Conservation (phyloP, 2,329 filamentous ascomycete genomes). For the Drechslerella stenobrocha region DNA sequence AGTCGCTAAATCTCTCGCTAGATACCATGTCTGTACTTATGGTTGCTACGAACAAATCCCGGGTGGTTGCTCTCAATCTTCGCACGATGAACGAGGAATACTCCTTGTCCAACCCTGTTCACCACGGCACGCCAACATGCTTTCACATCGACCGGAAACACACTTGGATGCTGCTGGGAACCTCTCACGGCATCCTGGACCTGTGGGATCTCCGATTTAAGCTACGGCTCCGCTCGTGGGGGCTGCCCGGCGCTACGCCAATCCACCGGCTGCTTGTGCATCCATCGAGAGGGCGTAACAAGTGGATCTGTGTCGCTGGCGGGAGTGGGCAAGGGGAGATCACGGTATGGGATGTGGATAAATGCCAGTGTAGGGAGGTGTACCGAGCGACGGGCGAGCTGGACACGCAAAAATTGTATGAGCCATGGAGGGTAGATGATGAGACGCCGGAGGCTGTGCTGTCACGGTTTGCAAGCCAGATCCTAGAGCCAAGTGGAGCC, state of each 20-base stretch:
- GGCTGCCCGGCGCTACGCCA: constrained; percentile 75
- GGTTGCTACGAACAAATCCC: constrained; percentile 81
- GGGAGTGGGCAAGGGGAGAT: constrained; percentile 86
- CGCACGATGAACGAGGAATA: constrained; percentile 82
- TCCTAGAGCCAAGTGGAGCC: constrained; percentile 64
- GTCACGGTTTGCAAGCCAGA: constrained; percentile 68
- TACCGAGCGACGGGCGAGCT: constrained; percentile 67
- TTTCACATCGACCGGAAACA: constrained; percentile 84
- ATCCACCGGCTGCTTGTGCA: constrained; percentile 80
- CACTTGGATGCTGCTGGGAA: constrained; percentile 89
- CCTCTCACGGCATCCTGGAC: constrained; percentile 87
- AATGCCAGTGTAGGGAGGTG: constrained; percentile 82
- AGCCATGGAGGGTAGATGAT: constrained; percentile 86
- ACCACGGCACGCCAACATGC: constrained; percentile 87
- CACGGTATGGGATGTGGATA: constrained; percentile 94
- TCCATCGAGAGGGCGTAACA: constrained; percentile 74
- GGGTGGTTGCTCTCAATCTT: constrained; percentile 81
- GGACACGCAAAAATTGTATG: constrained; percentile 68
- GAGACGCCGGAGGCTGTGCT: constrained; percentile 86
- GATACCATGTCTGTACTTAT: constrained; percentile 81
- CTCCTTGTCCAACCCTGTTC: constrained; percentile 79
- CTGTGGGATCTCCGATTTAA: constrained; percentile 97
- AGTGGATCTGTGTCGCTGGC: constrained; percentile 85
- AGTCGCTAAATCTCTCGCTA: constrained; percentile 55
- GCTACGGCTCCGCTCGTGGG: constrained; percentile 84